Percentiles rank a stretch among this genome's conserved stretches.
These are phyloP conservation scores for Coccomyxa sp. DNA, from an alignment of 139 green algal species.

Conservation along the genomic window DNA sequence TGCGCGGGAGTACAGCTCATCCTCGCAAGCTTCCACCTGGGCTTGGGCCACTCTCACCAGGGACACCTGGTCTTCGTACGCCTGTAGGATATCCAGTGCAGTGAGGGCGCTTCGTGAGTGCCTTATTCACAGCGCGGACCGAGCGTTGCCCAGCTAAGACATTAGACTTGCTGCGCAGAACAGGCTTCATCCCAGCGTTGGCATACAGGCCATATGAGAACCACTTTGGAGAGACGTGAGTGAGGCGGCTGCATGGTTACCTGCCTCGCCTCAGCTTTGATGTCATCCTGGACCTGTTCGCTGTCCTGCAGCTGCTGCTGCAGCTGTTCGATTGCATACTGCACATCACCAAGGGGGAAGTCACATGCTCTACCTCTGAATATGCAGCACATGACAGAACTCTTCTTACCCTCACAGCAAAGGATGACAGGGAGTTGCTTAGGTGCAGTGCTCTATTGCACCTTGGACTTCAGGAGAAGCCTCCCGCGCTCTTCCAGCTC, in stretches of 20 bases:
- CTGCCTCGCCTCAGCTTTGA: constrained; percentile 41
- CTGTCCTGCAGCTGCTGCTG: constrained; percentile 43
- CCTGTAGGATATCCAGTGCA: constrained; percentile 12
- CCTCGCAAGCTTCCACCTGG: constrained; percentile 28
- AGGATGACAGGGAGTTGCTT: not conserved
- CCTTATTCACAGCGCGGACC: not conserved
- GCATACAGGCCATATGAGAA: too few relatives aligned
- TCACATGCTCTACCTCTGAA: too few relatives aligned
- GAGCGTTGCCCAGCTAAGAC: not conserved
- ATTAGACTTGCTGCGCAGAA: too few relatives aligned
- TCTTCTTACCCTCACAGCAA: not conserved
- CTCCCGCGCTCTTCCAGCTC: constrained; percentile 50
- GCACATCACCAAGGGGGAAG: not conserved
- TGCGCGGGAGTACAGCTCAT: constrained; percentile 17
- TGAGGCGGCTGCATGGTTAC: too few relatives aligned
- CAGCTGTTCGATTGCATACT: constrained; percentile 46
- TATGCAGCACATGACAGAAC: too few relatives aligned
- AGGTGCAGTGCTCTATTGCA: not conserved
- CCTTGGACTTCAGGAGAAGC: constrained; percentile 55
- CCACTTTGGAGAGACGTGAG: too few relatives aligned
- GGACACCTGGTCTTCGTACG: constrained; percentile 35
- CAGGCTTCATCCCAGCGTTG: too few relatives aligned
- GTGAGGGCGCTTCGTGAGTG: not conserved
- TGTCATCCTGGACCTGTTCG: constrained; percentile 32
- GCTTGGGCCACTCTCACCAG: constrained; percentile 32